phyloP scores from a whole-genome alignment of 2,329 filamentous ascomycete species.

The Pyrenochaeta sp. region DNA sequence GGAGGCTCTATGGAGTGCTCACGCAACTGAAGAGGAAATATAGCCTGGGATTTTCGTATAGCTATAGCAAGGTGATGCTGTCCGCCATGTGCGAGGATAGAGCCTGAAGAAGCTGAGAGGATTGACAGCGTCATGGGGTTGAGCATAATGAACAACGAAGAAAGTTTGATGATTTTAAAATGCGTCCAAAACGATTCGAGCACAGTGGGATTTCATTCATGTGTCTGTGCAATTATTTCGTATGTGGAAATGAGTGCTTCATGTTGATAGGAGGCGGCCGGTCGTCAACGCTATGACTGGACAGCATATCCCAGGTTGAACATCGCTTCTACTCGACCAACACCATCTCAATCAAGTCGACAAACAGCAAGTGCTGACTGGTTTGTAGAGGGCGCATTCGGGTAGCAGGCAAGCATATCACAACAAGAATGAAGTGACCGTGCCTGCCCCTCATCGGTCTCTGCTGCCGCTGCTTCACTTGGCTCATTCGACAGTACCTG shows the following conservation, averaged over 20 bases:
- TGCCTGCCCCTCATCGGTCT: conserved; percentile 28
- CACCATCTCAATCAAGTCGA: conserved; percentile 14
- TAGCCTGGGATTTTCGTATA: conserved; percentile 14
- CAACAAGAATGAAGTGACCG: conserved; percentile 21
- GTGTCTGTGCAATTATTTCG: conserved; percentile 6
- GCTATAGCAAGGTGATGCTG: conserved; percentile 15
- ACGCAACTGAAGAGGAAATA: conserved; percentile 18
- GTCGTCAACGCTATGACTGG: conserved; percentile 26
- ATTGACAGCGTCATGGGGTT: conserved; percentile 16
- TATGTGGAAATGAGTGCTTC: conserved; percentile 28
- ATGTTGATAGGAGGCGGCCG: conserved; percentile 24
- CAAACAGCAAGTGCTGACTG: conserved; percentile 12
- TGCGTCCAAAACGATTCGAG: not conserved
- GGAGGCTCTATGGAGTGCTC: conserved; percentile 15
- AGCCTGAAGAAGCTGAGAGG: conserved; percentile 21
- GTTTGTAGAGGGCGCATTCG: conserved; percentile 6
- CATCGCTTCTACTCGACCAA: conserved; percentile 22
- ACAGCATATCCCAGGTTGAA: conserved; percentile 8
- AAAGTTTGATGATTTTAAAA: conserved; percentile 23
- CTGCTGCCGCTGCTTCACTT: conserved; percentile 18
- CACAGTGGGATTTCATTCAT: not conserved
- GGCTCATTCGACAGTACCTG: conserved; percentile 9
- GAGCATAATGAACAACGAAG: conserved; percentile 18
- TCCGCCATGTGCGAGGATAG: conserved; percentile 17
- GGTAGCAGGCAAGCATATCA: conserved; percentile 1